A percentile compares a stretch with the other conserved stretches of the same genome.
Conservation (phyloP, 2,329 filamentous ascomycete genomes). For the Botrytis elliptica region DNA sequence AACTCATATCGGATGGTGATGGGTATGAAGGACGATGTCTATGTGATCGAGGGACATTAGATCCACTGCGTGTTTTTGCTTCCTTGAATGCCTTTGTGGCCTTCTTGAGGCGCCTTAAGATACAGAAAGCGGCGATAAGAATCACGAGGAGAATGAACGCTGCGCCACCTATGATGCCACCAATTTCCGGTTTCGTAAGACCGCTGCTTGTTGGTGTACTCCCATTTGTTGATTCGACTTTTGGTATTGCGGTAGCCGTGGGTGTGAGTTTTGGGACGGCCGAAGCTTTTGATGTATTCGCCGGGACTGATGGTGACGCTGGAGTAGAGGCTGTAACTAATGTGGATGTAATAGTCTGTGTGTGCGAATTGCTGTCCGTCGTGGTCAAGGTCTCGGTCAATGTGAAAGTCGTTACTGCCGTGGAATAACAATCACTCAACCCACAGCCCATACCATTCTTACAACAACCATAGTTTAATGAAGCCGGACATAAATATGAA, state of each 20-base stretch:
- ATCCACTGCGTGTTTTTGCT: constrained; percentile 28
- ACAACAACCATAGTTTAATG: constrained; percentile 55
- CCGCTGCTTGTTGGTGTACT: constrained; percentile 35
- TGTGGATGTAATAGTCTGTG: constrained; percentile 43
- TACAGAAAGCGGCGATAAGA: constrained; percentile 47
- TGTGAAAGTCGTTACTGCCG: constrained; percentile 47
- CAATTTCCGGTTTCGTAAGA: constrained; percentile 43
- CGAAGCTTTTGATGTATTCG: constrained; percentile 17
- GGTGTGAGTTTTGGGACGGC: constrained; percentile 30
- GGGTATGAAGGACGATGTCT: constrained; percentile 19
- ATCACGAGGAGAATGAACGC: constrained; percentile 50
- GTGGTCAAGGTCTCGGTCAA: constrained; percentile 48
- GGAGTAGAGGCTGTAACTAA: constrained; percentile 43
- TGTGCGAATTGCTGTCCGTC: constrained; percentile 44
- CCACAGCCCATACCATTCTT: constrained; percentile 51
- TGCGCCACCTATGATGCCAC: constrained; percentile 54
- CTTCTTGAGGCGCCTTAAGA: constrained; percentile 50
- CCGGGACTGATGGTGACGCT: constrained; percentile 32
- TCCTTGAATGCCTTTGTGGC: constrained; percentile 39
- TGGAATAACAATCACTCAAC: constrained; percentile 48
- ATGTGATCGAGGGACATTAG: constrained; percentile 23
- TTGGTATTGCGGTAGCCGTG: constrained; percentile 27
- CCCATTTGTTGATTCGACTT: constrained; percentile 39
- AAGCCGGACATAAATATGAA: constrained; percentile 51
- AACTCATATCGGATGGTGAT: constrained; percentile 27